Percentiles rank a stretch among this genome's conserved stretches.
Conservation (phyloP, 73 alveolate genomes). For the Paraurostyla sp. region DNA sequence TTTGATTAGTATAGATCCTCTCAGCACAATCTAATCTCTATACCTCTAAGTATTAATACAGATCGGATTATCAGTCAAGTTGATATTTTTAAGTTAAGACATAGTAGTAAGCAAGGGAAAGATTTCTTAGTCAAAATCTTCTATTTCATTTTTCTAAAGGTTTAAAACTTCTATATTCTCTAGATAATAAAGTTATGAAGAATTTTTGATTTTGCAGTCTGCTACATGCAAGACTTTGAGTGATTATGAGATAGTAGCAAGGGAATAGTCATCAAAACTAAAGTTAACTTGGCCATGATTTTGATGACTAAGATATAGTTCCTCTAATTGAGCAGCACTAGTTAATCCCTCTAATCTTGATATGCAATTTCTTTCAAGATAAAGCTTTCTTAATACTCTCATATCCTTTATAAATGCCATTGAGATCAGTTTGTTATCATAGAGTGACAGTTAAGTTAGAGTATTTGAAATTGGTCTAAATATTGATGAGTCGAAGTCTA, state of each 20-base stretch:
- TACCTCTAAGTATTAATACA: slow-evolving; percentile 46
- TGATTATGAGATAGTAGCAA: slow-evolving; percentile 55
- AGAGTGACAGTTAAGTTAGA: slow-evolving; percentile 57
- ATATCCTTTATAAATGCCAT: slow-evolving; percentile 60
- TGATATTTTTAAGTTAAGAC: slow-evolving; percentile 8
- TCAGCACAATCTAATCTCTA: slow-evolving; percentile 70
- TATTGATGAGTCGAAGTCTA: slow-evolving; percentile 38
- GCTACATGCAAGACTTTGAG: slow-evolving; percentile 3
- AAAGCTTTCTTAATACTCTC: slow-evolving; percentile 42
- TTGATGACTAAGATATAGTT: slow-evolving; percentile 55
- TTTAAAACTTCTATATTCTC: slow-evolving; percentile 55
- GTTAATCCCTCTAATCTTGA: slow-evolving; percentile 72
- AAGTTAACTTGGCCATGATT: slow-evolving; percentile 49
- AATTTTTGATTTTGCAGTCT: slow-evolving; percentile 5
- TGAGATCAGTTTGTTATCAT: slow-evolving; percentile 52
- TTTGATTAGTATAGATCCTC: neutral
- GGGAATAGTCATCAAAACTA: slow-evolving; percentile 73
- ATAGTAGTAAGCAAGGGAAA: slow-evolving; percentile 71
- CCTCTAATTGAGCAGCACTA: slow-evolving; percentile 50
- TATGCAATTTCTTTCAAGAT: slow-evolving; percentile 67
- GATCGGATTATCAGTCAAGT: slow-evolving; percentile 73
- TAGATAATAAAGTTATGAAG: slow-evolving; percentile 61
- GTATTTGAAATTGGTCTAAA: neutral
- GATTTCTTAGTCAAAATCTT: slow-evolving; percentile 63
- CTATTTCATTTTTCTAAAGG: slow-evolving; percentile 52